Evolutionary conservation across 1,284 basidiomycete genomes (phyloP).

Genomic region (Moesziomyces antarcticus): DNA sequence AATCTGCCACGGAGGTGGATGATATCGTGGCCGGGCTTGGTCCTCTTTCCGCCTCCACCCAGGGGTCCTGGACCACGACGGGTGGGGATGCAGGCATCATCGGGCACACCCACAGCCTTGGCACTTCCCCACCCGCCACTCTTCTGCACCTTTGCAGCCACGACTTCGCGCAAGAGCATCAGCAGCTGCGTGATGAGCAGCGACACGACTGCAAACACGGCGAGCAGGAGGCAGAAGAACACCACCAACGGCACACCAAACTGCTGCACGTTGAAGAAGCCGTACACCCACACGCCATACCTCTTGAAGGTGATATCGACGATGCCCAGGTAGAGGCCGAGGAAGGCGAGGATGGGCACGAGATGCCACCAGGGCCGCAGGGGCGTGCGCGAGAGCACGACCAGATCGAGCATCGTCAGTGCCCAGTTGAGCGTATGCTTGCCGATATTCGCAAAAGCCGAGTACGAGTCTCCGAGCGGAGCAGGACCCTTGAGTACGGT

Average conservation of each 20-base stretch:
- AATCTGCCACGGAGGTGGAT: constrained; percentile 28
- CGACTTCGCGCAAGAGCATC: constrained; percentile 41
- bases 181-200: constrained; percentile 46
- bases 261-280: constrained; percentile 48
- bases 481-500: constrained; percentile 69
- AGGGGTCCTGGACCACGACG: constrained; percentile 48
- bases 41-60: constrained; percentile 42
- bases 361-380: constrained; percentile 73
- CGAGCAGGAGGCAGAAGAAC: constrained; percentile 38
- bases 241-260: constrained; percentile 37
- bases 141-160: constrained; percentile 34
- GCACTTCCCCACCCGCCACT: constrained; percentile 47
- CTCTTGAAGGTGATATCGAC: constrained; percentile 44
- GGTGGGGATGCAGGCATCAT: constrained; percentile 52
- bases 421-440: constrained; percentile 75
- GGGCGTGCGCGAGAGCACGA: constrained; percentile 72
- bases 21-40: constrained; percentile 23
- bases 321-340: constrained; percentile 75
- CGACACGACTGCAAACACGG: constrained; percentile 29
- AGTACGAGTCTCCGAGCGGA: constrained; percentile 73
- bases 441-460: constrained; percentile 75
- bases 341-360: constrained; percentile 71
- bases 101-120: constrained; percentile 34
- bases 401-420: constrained; percentile 75
- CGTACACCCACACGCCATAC: constrained; percentile 39